phyloP scores from a whole-genome alignment of 2,329 filamentous ascomycete species.

The Cryoendolithus antarcticus region DNA sequence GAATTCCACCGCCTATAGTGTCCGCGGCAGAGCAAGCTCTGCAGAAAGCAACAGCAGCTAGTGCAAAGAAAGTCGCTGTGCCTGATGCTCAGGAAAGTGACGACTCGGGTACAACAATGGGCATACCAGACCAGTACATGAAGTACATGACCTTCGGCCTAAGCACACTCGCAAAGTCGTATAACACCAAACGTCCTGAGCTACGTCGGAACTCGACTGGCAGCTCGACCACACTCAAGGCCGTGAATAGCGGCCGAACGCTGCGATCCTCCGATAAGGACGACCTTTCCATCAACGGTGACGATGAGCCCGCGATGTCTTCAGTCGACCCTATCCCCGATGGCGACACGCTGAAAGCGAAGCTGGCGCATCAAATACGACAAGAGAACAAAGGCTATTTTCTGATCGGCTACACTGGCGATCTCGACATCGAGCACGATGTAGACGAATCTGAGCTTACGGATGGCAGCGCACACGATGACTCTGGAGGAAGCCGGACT shows the following conservation, averaged over 20 bases:
- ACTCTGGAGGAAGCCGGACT: conserved; percentile 34
- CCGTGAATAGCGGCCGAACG: background rate
- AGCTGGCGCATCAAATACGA: conserved; percentile 42
- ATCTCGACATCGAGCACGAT: conserved; percentile 45
- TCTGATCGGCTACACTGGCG: conserved; percentile 56
- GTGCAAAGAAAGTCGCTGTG: conserved; percentile 17
- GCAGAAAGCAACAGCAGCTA: conserved; percentile 28
- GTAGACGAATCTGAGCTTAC: conserved; percentile 15
- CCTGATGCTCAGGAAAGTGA: conserved; percentile 8
- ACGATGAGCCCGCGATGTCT: conserved; percentile 10
- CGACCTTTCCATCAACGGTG: conserved; percentile 6
- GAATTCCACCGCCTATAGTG: conserved; percentile 36
- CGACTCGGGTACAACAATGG: conserved; percentile 25
- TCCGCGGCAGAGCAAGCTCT: conserved; percentile 31
- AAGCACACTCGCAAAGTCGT: conserved; percentile 18
- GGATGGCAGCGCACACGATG: conserved; percentile 10
- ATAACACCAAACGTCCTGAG: conserved; percentile 11
- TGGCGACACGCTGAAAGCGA: conserved; percentile 42
- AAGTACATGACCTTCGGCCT: conserved; percentile 40
- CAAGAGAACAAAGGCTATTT: conserved; percentile 42
- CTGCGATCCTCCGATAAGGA: conserved; percentile 1
- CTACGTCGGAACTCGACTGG: conserved; percentile 12
- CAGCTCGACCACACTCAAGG: conserved; percentile 13
- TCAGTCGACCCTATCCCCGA: conserved; percentile 26
- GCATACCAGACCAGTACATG: conserved; percentile 36